Evolutionary conservation across 108 stramenopile species (phyloP).

Genomic region (Cyclostephanos invisitatus): DNA sequence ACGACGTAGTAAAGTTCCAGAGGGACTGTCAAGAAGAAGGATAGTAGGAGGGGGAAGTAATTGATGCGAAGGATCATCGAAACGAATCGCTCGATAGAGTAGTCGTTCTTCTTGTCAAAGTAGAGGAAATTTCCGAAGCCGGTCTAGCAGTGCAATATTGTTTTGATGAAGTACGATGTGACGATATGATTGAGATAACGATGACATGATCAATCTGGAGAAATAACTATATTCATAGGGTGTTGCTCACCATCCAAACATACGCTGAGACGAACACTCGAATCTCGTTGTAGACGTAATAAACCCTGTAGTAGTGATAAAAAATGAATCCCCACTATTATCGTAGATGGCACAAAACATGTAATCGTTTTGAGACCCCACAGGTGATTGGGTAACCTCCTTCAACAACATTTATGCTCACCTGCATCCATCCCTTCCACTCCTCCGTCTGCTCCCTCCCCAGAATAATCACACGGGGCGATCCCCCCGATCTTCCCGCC

Average conservation of each 20-base stretch:
- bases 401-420: constrained; percentile 73
- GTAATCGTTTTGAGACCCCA: neutral
- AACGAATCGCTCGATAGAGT: constrained; percentile 78
- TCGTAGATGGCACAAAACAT: neutral
- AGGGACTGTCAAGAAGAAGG: constrained; percentile 71
- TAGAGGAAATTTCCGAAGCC: constrained; percentile 94
- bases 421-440: constrained; percentile 98
- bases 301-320: constrained; percentile 92
- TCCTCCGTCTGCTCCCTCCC: constrained; percentile 79
- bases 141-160: constrained; percentile 54
- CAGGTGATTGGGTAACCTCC: constrained; percentile 4
- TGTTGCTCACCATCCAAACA: constrained; percentile 75
- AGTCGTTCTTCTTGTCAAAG: constrained; percentile 91
- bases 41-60: constrained; percentile 87
- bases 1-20: constrained; percentile 94
- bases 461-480: constrained; percentile 58
- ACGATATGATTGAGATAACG: neutral
- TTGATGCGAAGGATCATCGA: constrained; percentile 93
- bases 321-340: constrained; percentile 66
- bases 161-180: neutral
- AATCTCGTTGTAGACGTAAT: constrained; percentile 91
- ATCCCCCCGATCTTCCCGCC: constrained; percentile 40
- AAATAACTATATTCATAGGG: neutral
- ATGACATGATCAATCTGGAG: neutral
- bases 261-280: constrained; percentile 92